These are phyloP conservation scores for Phytophthora multivora DNA, from an alignment of 352 stramenopile species.

Conservation along the genomic window DNA sequence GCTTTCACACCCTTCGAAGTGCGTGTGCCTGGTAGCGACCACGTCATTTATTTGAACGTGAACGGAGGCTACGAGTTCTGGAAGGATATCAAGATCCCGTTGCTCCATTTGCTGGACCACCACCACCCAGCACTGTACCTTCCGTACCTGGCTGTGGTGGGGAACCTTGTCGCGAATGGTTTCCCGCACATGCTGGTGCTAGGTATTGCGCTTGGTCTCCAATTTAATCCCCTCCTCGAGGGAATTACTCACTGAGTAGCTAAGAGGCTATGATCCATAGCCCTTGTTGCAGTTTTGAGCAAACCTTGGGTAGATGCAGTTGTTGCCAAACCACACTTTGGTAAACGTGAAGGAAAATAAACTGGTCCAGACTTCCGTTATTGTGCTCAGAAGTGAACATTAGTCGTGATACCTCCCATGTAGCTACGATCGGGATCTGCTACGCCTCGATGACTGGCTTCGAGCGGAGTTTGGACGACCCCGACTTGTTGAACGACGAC, in stretches of 20 bases:
- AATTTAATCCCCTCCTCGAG: conserved; percentile 52
- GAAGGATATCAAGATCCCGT: conserved; percentile 74
- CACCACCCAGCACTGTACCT: conserved; percentile 69
- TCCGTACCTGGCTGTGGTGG: conserved; percentile 64
- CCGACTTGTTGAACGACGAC: conserved; percentile 14
- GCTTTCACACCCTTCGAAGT: conserved; percentile 71
- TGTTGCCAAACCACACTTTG: too few relatives aligned
- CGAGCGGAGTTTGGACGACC: background rate
- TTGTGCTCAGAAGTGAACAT: too few relatives aligned
- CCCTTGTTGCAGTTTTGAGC: too few relatives aligned
- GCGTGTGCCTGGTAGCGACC: conserved; percentile 58
- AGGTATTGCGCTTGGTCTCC: conserved; percentile 58
- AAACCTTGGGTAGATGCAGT: too few relatives aligned
- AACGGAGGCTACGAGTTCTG: conserved; percentile 87
- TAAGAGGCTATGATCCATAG: too few relatives aligned
- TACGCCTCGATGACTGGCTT: background rate
- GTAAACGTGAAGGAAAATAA: too few relatives aligned
- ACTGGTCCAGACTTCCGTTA: too few relatives aligned
- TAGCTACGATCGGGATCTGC: background rate
- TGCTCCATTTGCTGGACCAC: conserved; percentile 82
- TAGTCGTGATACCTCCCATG: background rate
- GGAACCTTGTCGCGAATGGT: conserved; percentile 76
- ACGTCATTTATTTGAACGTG: conserved; percentile 82
- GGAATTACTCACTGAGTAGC: conserved; percentile 40
- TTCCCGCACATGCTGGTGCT: conserved; percentile 73